Evolutionary conservation across 106 monocot genomes (phyloP).

Genomic region (Phalaenopsis equestris): DNA sequence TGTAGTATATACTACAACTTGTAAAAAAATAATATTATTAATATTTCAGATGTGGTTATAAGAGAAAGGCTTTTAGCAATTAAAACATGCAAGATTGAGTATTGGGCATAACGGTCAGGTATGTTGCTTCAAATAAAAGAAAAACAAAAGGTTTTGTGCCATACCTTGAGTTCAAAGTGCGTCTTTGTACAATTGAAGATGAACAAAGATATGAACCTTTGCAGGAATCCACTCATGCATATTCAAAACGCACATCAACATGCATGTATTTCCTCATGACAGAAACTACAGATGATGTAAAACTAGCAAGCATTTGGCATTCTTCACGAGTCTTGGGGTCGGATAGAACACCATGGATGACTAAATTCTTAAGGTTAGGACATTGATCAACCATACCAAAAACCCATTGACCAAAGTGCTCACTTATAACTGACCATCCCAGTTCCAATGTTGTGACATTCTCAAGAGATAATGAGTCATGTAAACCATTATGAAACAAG

Average conservation of each 20-base stretch:
- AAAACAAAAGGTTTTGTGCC: background rate
- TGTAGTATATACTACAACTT: background rate
- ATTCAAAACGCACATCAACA: conserved; percentile 80
- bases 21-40: background rate
- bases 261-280: conserved; percentile 73
- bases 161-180: background rate
- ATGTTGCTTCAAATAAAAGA: conserved; percentile 2
- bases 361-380: conserved; percentile 75
- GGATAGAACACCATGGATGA: conserved; percentile 85
- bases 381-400: conserved; percentile 86
- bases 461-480: conserved; percentile 52
- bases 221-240: conserved; percentile 32
- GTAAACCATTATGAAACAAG: conserved; percentile 58
- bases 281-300: conserved; percentile 61
- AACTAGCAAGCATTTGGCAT: conserved; percentile 68
- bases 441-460: conserved; percentile 74
- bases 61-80: background rate
- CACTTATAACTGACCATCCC: conserved; percentile 87
- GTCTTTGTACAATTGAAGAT: background rate
- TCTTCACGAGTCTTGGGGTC: conserved; percentile 95
- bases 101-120: background rate
- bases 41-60: background rate
- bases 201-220: conserved; percentile 3
- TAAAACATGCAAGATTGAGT: background rate
- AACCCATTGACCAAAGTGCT: conserved; percentile 84